A percentile compares a stretch with the other conserved stretches of the same genome.
Conservation (phyloP, 768 basidiomycete species). For the Suillus alpinus region DNA sequence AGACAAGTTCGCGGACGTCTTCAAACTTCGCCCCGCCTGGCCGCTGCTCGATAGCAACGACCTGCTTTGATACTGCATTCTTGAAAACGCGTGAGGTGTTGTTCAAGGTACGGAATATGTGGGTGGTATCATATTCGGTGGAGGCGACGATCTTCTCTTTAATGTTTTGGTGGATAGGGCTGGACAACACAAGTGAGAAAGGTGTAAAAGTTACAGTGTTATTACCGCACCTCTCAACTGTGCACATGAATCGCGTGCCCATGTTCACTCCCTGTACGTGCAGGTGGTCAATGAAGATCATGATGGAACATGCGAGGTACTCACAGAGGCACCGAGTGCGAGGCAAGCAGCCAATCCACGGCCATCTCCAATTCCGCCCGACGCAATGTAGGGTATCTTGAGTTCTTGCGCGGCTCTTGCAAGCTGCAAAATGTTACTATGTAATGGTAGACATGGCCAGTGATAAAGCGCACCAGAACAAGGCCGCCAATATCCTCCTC, state of each 20-base stretch:
- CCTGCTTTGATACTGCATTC: conserved; percentile 80
- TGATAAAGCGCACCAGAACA: conserved; percentile 55
- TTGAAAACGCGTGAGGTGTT: conserved; percentile 87
- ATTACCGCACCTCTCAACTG: conserved; percentile 64
- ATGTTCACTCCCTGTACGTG: conserved; percentile 73
- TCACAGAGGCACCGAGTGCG: conserved; percentile 74
- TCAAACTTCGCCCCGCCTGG: conserved; percentile 88
- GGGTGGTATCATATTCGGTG: conserved; percentile 78
- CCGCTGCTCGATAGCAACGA: conserved; percentile 77
- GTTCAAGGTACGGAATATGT: conserved; percentile 85
- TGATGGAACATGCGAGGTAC: conserved; percentile 24
- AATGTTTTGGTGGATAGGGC: conserved; percentile 85
- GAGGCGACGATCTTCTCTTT: conserved; percentile 87
- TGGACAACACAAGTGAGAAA: conserved; percentile 21
- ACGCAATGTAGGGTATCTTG: conserved; percentile 83
- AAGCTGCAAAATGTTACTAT: conserved; percentile 43
- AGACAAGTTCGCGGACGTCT: conserved; percentile 75
- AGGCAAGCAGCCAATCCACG: conserved; percentile 81
- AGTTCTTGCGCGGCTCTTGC: conserved; percentile 85
- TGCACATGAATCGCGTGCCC: conserved; percentile 93
- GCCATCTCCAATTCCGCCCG: conserved; percentile 87
- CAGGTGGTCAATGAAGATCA: not conserved
- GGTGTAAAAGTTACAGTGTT: not conserved
- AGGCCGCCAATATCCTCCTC: conserved; percentile 91
- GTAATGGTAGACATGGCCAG: not conserved